phyloP scores from a whole-genome alignment of 2,329 filamentous ascomycete genomes.

The Xylaria sp. region DNA sequence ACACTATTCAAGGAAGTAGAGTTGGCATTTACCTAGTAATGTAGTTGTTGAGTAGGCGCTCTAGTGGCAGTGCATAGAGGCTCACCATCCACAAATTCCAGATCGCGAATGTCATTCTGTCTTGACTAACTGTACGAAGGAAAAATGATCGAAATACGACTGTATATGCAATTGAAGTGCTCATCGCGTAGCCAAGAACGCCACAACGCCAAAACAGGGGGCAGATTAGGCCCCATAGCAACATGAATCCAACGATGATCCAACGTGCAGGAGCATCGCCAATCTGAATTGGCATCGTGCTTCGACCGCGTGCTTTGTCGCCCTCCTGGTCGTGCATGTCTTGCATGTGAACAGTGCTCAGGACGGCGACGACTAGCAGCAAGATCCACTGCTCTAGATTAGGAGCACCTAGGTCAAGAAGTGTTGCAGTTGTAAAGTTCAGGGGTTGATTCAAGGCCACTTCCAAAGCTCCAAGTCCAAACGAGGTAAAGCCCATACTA shows the following conservation, averaged over 20 bases:
- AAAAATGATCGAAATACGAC: slow-evolving; percentile 6
- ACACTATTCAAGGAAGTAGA: too few relatives aligned
- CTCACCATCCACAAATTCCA: slow-evolving; percentile 18
- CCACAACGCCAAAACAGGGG: slow-evolving; percentile 19
- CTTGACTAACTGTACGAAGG: slow-evolving; percentile 1
- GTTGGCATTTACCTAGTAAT: background rate
- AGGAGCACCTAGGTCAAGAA: background rate
- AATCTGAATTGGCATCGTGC: slow-evolving; percentile 35
- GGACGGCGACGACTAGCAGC: slow-evolving; percentile 31
- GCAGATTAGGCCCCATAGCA: slow-evolving; percentile 8
- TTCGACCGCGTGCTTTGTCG: slow-evolving; percentile 34
- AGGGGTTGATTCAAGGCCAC: background rate
- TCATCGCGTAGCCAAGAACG: slow-evolving; percentile 4
- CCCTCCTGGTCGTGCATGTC: slow-evolving; percentile 42
- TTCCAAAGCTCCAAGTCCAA: slow-evolving; percentile 20
- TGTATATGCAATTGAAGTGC: slow-evolving; percentile 1
- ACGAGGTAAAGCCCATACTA: slow-evolving; percentile 16
- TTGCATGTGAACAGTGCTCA: slow-evolving; percentile 41
- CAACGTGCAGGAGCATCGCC: slow-evolving; percentile 33
- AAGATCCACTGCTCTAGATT: slow-evolving; percentile 29
- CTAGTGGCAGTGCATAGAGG: slow-evolving; percentile 6
- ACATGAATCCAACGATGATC: slow-evolving; percentile 5
- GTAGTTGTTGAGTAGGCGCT: background rate
- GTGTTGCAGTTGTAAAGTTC: slow-evolving; percentile 1
- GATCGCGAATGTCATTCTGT: slow-evolving; percentile 13